Conservation (phyloP, 495 filamentous ascomycete species). For the Talaromyces proteolyticus region DNA sequence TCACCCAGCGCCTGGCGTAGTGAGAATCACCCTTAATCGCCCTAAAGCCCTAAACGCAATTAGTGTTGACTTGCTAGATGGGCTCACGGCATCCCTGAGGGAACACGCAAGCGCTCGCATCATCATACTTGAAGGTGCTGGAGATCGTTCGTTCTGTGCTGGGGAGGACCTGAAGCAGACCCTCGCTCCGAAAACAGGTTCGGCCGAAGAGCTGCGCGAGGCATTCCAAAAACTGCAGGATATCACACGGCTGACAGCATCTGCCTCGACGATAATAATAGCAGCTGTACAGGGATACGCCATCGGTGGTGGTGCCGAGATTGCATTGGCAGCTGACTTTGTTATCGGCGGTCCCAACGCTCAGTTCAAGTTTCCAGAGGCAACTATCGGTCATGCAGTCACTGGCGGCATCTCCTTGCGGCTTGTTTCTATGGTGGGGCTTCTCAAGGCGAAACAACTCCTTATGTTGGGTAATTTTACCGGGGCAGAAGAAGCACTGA, state of each 20-base stretch:
- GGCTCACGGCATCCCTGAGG: neutral
- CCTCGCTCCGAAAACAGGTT: neutral
- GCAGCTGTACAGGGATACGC: constrained; percentile 3
- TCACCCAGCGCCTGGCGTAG: neutral
- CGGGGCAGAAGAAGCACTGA: neutral
- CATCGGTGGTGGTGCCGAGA: constrained; percentile 3
- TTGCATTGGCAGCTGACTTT: constrained; percentile 3
- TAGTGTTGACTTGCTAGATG: constrained; percentile 1
- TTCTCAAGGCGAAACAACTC: constrained; percentile 6
- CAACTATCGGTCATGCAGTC: constrained; percentile 3
- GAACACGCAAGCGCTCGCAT: constrained; percentile 1
- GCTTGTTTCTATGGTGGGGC: constrained; percentile 1
- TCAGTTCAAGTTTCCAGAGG: constrained; percentile 6
- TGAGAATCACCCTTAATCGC: neutral
- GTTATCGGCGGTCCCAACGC: neutral
- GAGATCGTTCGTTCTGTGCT: constrained; percentile 1
- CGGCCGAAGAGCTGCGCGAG: constrained; percentile 3
- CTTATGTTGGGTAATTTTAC: constrained; percentile 4
- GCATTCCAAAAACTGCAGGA: constrained; percentile 4
- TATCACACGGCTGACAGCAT: constrained; percentile 2
- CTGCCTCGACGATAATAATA: neutral
- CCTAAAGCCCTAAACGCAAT: constrained; percentile 5
- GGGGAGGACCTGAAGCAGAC: constrained; percentile 3
- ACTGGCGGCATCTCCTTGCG: neutral
- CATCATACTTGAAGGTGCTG: constrained; percentile 4